A percentile compares a stretch with the other conserved stretches of the same genome.
phyloP scores from a whole-genome alignment of 805 yeast genomes.

The Candida sanyiensis region DNA sequence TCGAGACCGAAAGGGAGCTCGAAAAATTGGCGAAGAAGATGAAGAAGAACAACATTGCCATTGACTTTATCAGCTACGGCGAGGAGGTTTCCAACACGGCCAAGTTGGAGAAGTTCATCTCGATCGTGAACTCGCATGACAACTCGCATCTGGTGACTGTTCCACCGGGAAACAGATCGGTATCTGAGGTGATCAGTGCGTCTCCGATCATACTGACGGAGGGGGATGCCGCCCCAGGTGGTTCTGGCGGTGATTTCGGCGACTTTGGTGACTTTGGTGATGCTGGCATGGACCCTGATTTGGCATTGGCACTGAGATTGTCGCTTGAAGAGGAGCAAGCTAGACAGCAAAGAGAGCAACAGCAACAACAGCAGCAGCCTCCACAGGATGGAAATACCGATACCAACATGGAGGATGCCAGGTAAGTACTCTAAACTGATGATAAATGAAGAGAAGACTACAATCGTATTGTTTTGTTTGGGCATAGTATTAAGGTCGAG shows the following conservation, averaged over 20 bases:
- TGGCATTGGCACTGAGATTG: constrained; percentile 90
- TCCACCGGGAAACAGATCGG: constrained; percentile 80
- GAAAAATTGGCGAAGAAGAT: constrained; percentile 83
- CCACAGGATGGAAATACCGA: constrained; percentile 3
- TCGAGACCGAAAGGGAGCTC: constrained; percentile 62
- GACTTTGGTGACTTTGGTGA: constrained; percentile 64
- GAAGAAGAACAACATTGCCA: constrained; percentile 87
- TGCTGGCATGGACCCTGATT: constrained; percentile 92
- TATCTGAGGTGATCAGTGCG: constrained; percentile 74
- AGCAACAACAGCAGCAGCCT: constrained; percentile 4
- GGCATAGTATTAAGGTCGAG: too few species aligned
- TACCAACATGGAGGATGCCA: constrained; percentile 10
- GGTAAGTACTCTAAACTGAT: background rate
- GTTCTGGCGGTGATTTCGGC: constrained; percentile 39
- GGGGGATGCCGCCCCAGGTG: constrained; percentile 34
- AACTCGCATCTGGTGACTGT: constrained; percentile 78
- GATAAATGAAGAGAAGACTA: too few species aligned
- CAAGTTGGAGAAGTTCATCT: constrained; percentile 72
- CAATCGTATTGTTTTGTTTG: too few species aligned
- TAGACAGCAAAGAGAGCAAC: constrained; percentile 70
- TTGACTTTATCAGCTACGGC: constrained; percentile 89
- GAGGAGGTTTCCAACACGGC: constrained; percentile 74
- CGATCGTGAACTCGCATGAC: constrained; percentile 65
- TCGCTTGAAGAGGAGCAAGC: constrained; percentile 93
- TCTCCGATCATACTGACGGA: constrained; percentile 70